A percentile compares a stretch with the other conserved stretches of the same genome.
Evolutionary conservation across 208 protist genomes (phyloP).

Genomic region (Leishmania lainsoni): DNA sequence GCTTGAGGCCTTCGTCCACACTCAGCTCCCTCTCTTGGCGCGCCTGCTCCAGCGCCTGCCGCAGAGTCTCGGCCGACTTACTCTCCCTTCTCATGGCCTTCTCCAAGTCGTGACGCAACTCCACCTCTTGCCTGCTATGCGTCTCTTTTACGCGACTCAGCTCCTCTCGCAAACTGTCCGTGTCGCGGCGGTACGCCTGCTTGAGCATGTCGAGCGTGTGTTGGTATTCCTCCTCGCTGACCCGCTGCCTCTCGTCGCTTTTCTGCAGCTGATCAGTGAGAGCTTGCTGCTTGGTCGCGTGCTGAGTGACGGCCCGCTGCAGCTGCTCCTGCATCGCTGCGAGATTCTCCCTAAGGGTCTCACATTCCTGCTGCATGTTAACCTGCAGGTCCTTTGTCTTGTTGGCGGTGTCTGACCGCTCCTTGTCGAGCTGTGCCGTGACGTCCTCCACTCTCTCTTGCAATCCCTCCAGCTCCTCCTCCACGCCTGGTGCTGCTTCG

Average conservation of each 20-base stretch:
- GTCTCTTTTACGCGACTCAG: constrained; percentile 37
- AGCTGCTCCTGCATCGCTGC: constrained; percentile 49
- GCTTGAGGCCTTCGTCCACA: constrained; percentile 41
- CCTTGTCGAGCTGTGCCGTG: constrained; percentile 41
- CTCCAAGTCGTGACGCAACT: constrained; percentile 49
- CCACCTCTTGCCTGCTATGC: constrained; percentile 39
- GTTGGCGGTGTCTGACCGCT: constrained; percentile 48
- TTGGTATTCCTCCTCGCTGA: constrained; percentile 49
- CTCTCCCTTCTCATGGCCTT: constrained; percentile 51
- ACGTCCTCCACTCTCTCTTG: constrained; percentile 42
- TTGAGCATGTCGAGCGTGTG: constrained; percentile 45
- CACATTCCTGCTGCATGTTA: constrained; percentile 41
- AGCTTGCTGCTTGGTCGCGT: constrained; percentile 45
- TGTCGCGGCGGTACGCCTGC: constrained; percentile 53
- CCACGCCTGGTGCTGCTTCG: constrained; percentile 41
- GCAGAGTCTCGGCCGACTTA: constrained; percentile 50
- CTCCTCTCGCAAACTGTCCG: constrained; percentile 47
- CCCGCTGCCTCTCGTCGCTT: constrained; percentile 42
- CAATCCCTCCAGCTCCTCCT: constrained; percentile 42
- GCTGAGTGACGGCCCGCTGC: constrained; percentile 36
- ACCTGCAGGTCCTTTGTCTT: constrained; percentile 48
- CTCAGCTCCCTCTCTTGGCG: constrained; percentile 62
- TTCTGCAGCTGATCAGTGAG: constrained; percentile 62
- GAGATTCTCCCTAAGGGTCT: constrained; percentile 51
- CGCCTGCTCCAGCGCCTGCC: constrained; percentile 55